Conservation (phyloP, 2,329 filamentous ascomycete species). For the Eurotiales sp. region DNA sequence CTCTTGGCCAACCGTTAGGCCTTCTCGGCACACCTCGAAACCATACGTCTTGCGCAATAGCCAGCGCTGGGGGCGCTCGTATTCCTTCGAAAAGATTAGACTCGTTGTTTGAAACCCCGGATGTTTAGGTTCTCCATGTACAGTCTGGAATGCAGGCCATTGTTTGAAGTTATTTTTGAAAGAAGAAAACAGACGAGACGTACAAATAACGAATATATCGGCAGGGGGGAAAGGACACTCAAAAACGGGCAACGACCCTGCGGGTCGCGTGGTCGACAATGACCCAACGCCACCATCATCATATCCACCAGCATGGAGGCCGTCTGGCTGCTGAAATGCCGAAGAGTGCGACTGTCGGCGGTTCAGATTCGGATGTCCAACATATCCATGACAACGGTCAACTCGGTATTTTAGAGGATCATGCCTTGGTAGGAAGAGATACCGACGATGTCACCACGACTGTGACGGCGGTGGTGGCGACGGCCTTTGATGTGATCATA, state of each 20-base stretch:
- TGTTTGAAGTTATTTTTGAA: conserved; percentile 2
- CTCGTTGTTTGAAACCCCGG: not conserved
- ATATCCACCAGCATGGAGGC: conserved; percentile 12
- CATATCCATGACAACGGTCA: not conserved
- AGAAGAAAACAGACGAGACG: not conserved
- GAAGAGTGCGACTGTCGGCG: not conserved
- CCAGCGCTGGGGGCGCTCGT: not conserved
- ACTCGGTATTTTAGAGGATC: not conserved
- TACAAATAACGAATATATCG: not conserved
- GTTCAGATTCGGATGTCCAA: too few relatives aligned
- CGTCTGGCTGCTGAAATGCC: conserved; percentile 9
- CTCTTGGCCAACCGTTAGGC: too few relatives aligned
- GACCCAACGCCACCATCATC: conserved; percentile 15
- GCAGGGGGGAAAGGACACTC: not conserved
- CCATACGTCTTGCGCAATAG: too few relatives aligned
- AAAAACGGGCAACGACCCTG: conserved; percentile 1
- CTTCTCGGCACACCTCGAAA: not conserved
- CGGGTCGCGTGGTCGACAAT: conserved; percentile 14
- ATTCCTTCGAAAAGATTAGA: not conserved
- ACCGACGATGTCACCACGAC: conserved; percentile 12
- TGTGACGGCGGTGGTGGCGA: conserved; percentile 19
- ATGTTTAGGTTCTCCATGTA: not conserved
- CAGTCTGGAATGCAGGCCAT: conserved; percentile 8
- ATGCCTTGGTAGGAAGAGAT: conserved; percentile 4
- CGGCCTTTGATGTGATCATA: conserved; percentile 21